Evolutionary conservation across 1,284 basidiomycete genomes (phyloP).

Genomic region (Singerocomus rubriflavus): DNA sequence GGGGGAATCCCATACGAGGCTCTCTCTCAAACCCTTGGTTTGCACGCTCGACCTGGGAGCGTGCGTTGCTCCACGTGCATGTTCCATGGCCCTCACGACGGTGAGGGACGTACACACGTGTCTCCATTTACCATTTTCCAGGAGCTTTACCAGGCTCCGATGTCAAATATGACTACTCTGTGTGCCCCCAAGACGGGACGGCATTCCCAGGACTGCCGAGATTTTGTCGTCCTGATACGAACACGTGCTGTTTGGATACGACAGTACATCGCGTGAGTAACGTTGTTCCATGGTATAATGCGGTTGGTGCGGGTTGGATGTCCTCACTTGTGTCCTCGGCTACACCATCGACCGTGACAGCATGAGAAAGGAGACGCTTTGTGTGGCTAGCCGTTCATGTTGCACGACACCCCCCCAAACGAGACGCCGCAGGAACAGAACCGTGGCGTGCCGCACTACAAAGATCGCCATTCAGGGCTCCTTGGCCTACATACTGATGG

Average conservation of each 20-base stretch:
- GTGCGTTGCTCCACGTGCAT: too few species aligned
- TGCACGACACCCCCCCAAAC: neutral
- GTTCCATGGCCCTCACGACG: neutral
- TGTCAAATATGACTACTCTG: neutral
- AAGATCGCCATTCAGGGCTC: neutral
- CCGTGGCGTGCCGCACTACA: neutral
- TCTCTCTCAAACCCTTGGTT: neutral
- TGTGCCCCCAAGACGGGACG: neutral
- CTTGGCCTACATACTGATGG: too few species aligned
- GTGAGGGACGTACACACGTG: conserved; percentile 1
- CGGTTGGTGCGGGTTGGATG: neutral
- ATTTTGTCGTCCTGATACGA: neutral
- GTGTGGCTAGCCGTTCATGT: neutral
- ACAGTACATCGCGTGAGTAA: neutral
- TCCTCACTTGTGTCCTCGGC: neutral
- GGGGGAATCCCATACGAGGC: too few species aligned
- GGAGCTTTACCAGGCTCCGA: neutral
- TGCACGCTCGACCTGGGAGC: neutral
- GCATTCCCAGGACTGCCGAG: conserved; percentile 15
- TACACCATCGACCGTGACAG: neutral
- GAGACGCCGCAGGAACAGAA: neutral
- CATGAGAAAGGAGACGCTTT: neutral
- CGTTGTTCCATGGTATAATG: neutral
- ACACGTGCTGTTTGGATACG: neutral
- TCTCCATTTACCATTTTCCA: neutral